Evolutionary conservation across 2,329 filamentous ascomycete genomes (phyloP), one percentile per base, ranked within the genome.

Genomic region (Xylariaceae sp.): DNA sequence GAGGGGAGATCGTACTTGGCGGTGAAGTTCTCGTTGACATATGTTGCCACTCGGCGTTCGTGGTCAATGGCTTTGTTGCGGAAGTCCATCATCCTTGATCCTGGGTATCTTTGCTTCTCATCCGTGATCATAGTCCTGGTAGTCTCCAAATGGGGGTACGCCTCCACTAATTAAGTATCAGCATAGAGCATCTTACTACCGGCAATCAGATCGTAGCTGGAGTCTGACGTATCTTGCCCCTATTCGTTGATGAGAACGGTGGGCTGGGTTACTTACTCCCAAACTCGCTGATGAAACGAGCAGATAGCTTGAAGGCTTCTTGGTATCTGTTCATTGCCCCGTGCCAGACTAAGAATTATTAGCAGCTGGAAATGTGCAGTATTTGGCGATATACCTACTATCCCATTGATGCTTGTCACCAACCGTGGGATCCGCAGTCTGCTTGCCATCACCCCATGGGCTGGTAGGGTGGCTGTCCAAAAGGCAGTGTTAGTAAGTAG

Each of bases 381-480:
- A 10, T 9, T 15, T 36, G 18, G 29, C 2, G 19, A n/a, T 46
- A 40, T 18, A 62, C 66, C 59, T 63, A 69, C 67, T 80, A 64
- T 90, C 88, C 88, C 88, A 92, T 67, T 91, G 86, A 69, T 92
- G 88, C 68, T 91, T 81, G 67, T 92, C 88, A 36, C 88, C 88
- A 16, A 89, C 79, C 0, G 83, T 89, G 4, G 82, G 76, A 67
- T 91, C 86, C 0, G 79, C 80, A 0, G 83, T 84, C 53, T 76
- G 76, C 59, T 84, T 79, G 1, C 86, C 86, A 55, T 83, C 80
- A 26, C 86, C 85, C 76, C 85, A 90, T 49, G 87, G 89, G 22
- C 85, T 88, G 43, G 86, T 87, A 18, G 86, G 86, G 55, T 88
- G 86, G 63, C 55, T 57, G 49, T 53, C 9, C n/a, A 48, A 29